Evolutionary conservation across 2,329 filamentous ascomycete species (phyloP).

Genomic region (Pseudogymnoascus sp.): DNA sequence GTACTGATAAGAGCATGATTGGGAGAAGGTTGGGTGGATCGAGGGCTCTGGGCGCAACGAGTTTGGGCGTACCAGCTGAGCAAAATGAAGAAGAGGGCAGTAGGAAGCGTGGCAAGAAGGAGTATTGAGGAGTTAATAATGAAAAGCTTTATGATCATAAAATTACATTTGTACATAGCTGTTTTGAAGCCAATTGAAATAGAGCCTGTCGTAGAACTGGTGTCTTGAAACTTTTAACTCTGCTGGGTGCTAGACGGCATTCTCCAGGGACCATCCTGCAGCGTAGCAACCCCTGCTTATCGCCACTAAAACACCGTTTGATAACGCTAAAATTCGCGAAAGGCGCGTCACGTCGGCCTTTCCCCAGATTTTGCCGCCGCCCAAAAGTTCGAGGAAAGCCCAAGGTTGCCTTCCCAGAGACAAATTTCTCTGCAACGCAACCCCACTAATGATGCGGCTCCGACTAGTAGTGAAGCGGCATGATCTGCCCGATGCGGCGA

Average conservation of each 20-base stretch:
- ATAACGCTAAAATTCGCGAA: slow-evolving; percentile 4
- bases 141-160: slow-evolving; percentile 5
- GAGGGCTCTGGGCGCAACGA: slow-evolving; percentile 25
- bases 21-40: slow-evolving; percentile 27
- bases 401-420: background rate
- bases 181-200: background rate
- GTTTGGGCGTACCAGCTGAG: slow-evolving; percentile 23
- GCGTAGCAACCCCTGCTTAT: slow-evolving; percentile 2
- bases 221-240: background rate
- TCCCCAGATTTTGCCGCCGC: background rate
- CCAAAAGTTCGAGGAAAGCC: background rate
- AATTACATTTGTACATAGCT: background rate
- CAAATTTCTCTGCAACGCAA: background rate
- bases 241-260: background rate
- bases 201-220: background rate
- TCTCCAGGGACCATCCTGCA: background rate
- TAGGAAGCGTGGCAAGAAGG: background rate
- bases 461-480: slow-evolving; percentile 66
- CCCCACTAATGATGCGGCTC: slow-evolving; percentile 49
- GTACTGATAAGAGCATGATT: slow-evolving; percentile 33
- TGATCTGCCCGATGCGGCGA: slow-evolving; percentile 59
- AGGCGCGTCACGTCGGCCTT: background rate
- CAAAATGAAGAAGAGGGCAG: background rate
- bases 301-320: background rate
- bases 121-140: slow-evolving; percentile 5